Percentiles rank a stretch among this genome's conserved stretches.
phyloP scores from a whole-genome alignment of 768 basidiomycete genomes.

The Lactarius psammicola region DNA sequence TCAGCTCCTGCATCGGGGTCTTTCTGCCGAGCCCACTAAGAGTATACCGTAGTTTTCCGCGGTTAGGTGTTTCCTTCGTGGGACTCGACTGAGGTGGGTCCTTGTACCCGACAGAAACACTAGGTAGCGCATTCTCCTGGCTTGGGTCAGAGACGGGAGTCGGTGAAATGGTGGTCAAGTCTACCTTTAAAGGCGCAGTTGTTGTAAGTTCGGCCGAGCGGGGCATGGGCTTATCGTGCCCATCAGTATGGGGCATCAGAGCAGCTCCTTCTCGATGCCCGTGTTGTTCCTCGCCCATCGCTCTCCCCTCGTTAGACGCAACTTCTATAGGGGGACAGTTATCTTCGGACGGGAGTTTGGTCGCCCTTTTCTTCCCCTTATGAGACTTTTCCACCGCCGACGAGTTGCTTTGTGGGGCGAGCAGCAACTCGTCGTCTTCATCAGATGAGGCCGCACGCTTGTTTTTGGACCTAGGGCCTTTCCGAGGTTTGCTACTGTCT shows the following conservation, averaged over 20 bases:
- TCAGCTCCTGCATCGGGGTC: slow-evolving; percentile 73
- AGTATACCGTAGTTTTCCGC: slow-evolving; percentile 18
- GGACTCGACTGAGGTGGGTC: neutral
- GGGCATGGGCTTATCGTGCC: neutral
- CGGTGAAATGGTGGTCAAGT: neutral
- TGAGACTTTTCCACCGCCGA: slow-evolving; percentile 13
- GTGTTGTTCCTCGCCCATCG: neutral
- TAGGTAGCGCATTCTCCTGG: slow-evolving; percentile 10
- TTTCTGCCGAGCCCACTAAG: slow-evolving; percentile 36
- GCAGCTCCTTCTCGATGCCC: neutral
- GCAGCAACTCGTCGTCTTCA: slow-evolving; percentile 21
- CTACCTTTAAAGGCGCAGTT: neutral
- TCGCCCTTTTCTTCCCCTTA: slow-evolving; percentile 27
- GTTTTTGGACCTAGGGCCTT: slow-evolving; percentile 17
- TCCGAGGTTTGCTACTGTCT: slow-evolving; percentile 15
- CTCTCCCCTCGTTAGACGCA: neutral
- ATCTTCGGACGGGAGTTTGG: neutral
- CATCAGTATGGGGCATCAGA: neutral
- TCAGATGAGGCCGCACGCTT: slow-evolving; percentile 1
- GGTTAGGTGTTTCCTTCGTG: slow-evolving; percentile 10
- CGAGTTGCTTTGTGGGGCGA: slow-evolving; percentile 21
- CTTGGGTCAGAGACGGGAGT: neutral
- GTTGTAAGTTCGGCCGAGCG: slow-evolving; percentile 1
- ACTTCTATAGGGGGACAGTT: neutral
- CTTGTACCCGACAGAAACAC: neutral